Base-by-base conservation (phyloP, 1,139 yeast species). In the Blastobotrys buckinghamii region DNA sequence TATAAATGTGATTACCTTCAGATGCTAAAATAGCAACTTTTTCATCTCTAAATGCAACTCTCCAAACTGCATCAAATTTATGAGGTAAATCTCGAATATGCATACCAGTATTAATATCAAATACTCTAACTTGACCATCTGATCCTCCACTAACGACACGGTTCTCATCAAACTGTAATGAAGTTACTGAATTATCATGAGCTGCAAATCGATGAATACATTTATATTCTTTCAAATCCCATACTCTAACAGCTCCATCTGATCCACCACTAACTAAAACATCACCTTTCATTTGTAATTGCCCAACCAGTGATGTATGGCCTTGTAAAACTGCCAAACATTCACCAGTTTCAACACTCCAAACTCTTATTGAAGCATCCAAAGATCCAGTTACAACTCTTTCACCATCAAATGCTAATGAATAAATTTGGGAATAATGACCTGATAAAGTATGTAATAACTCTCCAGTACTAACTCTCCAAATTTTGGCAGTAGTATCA, bases 241-340 rank as follows among this genome's bases (percentile, higher is more conserved):
- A 92, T 7, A 92, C 87, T 60, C 95, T 85, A 48, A 90, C 81
- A 47, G 84, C 76, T 49, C 94, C 80, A 67, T 92, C 97, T 56
- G 92, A 95, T 2, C 96, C 92, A 4, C 97, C 97, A 62, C 94
- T 82, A 15, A 90, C 88, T 42, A 92, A 94, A 35, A 85, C 82
- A 16, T 86, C 87, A 59, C 87, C 83, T 62, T 84, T 90, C 40
- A 92, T 88, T 66, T 87, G 96, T 1, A 95, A 90, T 55, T 88
- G 82, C 56, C 85, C 90, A 1, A 78, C 79, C 27, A 71, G 60
- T n/a, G 82, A 80, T 29, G 82, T 82, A 55, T 80, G 77, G 3
- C 92, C 90, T 29, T 84, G 86, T 60, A 88, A 83, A 2, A 83
- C 78, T 46, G 81, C 79, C 26, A 87, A 67, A 65, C 95, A 84